Evolutionary conservation across 2,329 filamentous ascomycete species (phyloP).

Genomic region (Mollisiaceae sp.): DNA sequence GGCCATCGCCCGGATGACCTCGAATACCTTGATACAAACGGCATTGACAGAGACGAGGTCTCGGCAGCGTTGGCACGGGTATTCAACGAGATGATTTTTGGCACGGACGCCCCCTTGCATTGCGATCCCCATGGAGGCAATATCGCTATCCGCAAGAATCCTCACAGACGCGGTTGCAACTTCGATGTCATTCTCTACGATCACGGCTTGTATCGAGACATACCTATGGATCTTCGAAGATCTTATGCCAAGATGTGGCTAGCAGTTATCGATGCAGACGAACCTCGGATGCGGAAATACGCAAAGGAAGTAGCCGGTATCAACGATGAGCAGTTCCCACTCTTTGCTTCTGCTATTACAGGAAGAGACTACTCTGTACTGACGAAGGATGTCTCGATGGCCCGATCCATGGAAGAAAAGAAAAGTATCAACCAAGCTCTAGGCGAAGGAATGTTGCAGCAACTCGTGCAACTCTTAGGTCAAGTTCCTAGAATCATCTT

Average conservation of each 20-base stretch:
- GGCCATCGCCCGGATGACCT: conserved; percentile 89
- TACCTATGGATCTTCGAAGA: conserved; percentile 76
- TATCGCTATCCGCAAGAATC: conserved; percentile 85
- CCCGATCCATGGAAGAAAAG: conserved; percentile 76
- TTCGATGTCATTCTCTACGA: conserved; percentile 98
- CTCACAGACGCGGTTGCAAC: conserved; percentile 66
- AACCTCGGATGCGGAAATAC: conserved; percentile 84
- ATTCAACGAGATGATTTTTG: conserved; percentile 99
- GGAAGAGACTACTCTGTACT: conserved; percentile 87
- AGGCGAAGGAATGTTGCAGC: conserved; percentile 85
- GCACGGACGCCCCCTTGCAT: conserved; percentile 83
- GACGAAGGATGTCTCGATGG: conserved; percentile 56
- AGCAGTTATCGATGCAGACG: conserved; percentile 89
- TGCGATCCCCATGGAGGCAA: conserved; percentile 98
- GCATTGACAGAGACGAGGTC: conserved; percentile 94
- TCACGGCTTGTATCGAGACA: conserved; percentile 94
- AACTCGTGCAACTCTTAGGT: conserved; percentile 86
- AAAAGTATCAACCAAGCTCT: conserved; percentile 83
- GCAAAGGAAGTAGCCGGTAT: conserved; percentile 89
- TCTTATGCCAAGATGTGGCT: conserved; percentile 98
- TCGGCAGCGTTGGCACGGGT: conserved; percentile 87
- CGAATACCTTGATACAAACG: conserved; percentile 80
- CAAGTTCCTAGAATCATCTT: conserved; percentile 91
- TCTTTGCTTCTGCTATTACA: conserved; percentile 96
- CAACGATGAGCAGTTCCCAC: conserved; percentile 85